Conservation (phyloP, 306 rosid species). For the Citrullus colocynthis region DNA sequence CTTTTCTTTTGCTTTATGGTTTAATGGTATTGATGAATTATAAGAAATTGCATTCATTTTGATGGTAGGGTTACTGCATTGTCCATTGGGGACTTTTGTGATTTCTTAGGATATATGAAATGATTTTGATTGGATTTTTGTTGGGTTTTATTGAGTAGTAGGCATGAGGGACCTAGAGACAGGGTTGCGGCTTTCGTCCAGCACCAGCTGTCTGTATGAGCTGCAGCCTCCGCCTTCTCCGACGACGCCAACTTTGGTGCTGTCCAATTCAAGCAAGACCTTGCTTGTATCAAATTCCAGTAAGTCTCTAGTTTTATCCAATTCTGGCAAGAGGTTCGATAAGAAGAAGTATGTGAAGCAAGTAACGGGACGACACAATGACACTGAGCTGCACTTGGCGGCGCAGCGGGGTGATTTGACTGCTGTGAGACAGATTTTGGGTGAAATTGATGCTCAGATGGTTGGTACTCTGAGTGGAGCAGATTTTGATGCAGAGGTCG, state of each 20-base stretch:
- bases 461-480: constrained; percentile 39
- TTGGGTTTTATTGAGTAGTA: not conserved
- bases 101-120: not conserved
- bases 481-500: constrained; percentile 62
- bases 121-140: not conserved
- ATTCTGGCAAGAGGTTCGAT: constrained; percentile 49
- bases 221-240: constrained; percentile 37
- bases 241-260: constrained; percentile 27
- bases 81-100: not conserved
- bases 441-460: constrained; percentile 61
- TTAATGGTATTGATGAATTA: not conserved
- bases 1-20: not conserved
- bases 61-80: not conserved
- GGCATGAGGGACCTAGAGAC: constrained; percentile 30
- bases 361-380: constrained; percentile 74
- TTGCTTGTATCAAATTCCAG: constrained; percentile 30
- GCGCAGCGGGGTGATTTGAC: constrained; percentile 46
- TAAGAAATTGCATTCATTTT: not conserved
- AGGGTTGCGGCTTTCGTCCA: constrained; percentile 8
- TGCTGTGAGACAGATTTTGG: constrained; percentile 29
- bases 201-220: constrained; percentile 23
- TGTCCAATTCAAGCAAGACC: constrained; percentile 47
- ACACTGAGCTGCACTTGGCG: constrained; percentile 80
- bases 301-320: constrained; percentile 38
- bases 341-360: constrained; percentile 70